Percentiles rank a stretch among this genome's conserved stretches.
Conservation (phyloP, 2,329 filamentous ascomycete genomes). For the Penicillium sp. region DNA sequence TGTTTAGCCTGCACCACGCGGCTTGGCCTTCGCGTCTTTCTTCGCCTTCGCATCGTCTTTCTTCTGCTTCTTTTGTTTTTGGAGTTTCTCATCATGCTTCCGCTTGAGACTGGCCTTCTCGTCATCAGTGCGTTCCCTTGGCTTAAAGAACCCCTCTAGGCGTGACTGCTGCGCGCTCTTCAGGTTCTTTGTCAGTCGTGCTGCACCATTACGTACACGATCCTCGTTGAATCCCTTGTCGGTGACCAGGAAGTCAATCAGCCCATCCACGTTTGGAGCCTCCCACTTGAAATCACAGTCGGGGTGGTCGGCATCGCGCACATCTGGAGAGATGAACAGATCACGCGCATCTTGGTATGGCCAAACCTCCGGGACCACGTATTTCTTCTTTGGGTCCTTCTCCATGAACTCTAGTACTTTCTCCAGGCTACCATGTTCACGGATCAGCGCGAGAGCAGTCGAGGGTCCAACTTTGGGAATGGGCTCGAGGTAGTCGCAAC, state of each 20-base stretch:
- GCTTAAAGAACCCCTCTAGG: constrained; percentile 96
- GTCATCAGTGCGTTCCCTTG: constrained; percentile 80
- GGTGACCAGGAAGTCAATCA: constrained; percentile 83
- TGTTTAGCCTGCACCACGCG: constrained; percentile 60
- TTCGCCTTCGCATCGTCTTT: constrained; percentile 96
- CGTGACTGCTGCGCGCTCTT: constrained; percentile 89
- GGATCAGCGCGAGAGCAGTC: constrained; percentile 90
- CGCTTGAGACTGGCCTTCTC: constrained; percentile 85
- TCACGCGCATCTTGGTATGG: constrained; percentile 88
- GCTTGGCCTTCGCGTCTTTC: constrained; percentile 85
- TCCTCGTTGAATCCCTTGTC: constrained; percentile 99
- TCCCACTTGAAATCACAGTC: constrained; percentile 99
- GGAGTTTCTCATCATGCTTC: constrained; percentile 89
- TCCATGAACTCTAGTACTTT: constrained; percentile 80
- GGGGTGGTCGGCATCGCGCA: constrained; percentile 76
- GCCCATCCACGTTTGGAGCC: constrained; percentile 82
- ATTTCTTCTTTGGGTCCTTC: constrained; percentile 75
- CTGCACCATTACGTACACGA: constrained; percentile 75
- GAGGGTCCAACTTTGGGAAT: constrained; percentile 91
- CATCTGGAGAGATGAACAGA: constrained; percentile 89
- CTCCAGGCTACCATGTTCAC: constrained; percentile 85
- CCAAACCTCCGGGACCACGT: constrained; percentile 91
- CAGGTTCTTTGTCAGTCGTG: constrained; percentile 81
- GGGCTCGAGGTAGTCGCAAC: constrained; percentile 96
- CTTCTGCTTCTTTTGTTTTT: constrained; percentile 90